Conservation (phyloP, 257 asterid species). For the Salvia hispanica region DNA sequence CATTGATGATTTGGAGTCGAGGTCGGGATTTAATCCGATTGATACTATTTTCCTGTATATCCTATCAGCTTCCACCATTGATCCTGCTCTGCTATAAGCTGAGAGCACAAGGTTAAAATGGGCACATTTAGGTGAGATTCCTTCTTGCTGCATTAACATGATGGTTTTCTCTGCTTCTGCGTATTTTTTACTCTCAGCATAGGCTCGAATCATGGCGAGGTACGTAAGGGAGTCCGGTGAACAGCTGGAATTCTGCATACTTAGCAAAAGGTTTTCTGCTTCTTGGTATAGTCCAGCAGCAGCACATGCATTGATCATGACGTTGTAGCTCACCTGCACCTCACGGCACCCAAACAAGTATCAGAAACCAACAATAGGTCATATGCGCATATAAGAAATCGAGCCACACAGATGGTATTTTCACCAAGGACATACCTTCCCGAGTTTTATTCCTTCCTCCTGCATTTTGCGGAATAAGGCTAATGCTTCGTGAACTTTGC, state of each 20-base stretch:
- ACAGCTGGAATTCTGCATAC: constrained; percentile 54
- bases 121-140: constrained; percentile 56
- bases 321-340: constrained; percentile 69
- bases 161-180: constrained; percentile 64
- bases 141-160: constrained; percentile 63
- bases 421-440: constrained; percentile 54
- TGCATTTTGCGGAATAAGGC: constrained; percentile 73
- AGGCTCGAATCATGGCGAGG: constrained; percentile 69
- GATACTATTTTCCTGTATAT: constrained; percentile 43
- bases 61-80: constrained; percentile 61
- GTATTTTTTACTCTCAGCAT: constrained; percentile 42
- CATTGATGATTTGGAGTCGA: constrained; percentile 54
- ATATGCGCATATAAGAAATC: not conserved
- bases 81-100: constrained; percentile 57
- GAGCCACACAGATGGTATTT: not conserved
- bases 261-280: constrained; percentile 57
- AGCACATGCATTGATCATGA: constrained; percentile 66
- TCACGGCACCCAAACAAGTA: constrained; percentile 13
- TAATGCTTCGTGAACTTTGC: constrained; percentile 74
- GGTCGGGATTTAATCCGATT: constrained; percentile 53
- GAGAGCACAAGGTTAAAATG: constrained; percentile 63
- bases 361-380: not conserved
- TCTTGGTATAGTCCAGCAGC: constrained; percentile 57
- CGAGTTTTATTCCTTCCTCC: constrained; percentile 83
- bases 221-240: constrained; percentile 64